Evolutionary conservation across 106 monocot genomes (phyloP), one percentile per base, ranked within the genome.

Genomic region (Hemerocallis citrina): DNA sequence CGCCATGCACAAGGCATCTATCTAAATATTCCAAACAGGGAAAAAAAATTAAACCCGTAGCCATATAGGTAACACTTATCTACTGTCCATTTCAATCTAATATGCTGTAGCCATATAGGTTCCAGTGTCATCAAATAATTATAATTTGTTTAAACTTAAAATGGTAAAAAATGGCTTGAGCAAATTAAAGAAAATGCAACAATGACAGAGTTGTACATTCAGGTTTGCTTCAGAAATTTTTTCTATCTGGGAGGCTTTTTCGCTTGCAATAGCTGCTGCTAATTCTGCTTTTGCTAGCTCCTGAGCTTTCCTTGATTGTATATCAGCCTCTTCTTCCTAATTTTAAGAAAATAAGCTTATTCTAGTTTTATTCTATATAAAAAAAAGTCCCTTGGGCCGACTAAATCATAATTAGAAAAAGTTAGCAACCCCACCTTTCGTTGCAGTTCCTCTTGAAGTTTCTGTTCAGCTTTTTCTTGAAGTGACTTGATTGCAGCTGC

Each of bases 1-100:
- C 39, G 96, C 96, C 96, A 96, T 96, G 74, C 87, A 96, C 57
- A 96, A 69, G 3, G 91, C 90, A 74, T 87, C 79, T 72, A 96
- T 79, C 96, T 96, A 52, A 17, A 51, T 35, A 57, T 57, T 22
- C 66, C 0, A 66, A 66, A 15, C 28, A 55, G 0, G 52, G 29
- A 46, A 6, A 24, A 21, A 52, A 27, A 45, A 45, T 29, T n/a
- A 12, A 54, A 32, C 31, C 15, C 31, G n/a, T n/a, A n/a, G n/a
- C n/a, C n/a, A 32, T 32, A 32, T 54, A 31, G 32, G 31, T 16
- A 54, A 31, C 20, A 32, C 15, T n/a, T n/a, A n/a, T n/a, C n/a
- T n/a, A n/a, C n/a, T n/a, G n/a, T n/a, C n/a, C n/a, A n/a, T n/a
- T n/a, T n/a, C n/a, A n/a, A n/a, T n/a, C n/a, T n/a, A n/a, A n/a